Evolutionary conservation across 2,329 filamentous ascomycete species (phyloP).

Genomic region (Akanthomyces muscarius): DNA sequence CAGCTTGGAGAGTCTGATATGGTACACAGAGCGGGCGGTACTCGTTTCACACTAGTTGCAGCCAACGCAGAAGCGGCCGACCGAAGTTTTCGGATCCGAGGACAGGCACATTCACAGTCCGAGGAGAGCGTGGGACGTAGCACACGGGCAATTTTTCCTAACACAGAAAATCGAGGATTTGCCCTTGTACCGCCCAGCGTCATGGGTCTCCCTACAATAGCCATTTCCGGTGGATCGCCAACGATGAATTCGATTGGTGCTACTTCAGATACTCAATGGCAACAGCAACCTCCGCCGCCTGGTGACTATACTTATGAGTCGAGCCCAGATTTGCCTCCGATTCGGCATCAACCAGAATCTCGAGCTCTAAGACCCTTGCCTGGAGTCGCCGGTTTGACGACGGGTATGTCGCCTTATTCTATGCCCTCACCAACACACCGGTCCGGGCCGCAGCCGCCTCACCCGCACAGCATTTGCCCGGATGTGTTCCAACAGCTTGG

Average conservation of each 20-base stretch:
- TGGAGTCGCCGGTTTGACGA: slow-evolving; percentile 61
- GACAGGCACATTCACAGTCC: slow-evolving; percentile 42
- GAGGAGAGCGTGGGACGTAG: slow-evolving; percentile 45
- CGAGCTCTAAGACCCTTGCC: slow-evolving; percentile 49
- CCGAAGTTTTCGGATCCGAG: slow-evolving; percentile 37
- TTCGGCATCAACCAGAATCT: slow-evolving; percentile 36
- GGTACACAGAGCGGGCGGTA: slow-evolving; percentile 84
- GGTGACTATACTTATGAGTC: slow-evolving; percentile 28
- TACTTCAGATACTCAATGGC: neutral
- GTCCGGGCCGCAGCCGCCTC: neutral
- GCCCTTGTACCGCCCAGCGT: too few relatives aligned
- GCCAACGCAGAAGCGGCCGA: slow-evolving; percentile 43
- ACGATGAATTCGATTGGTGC: too few relatives aligned
- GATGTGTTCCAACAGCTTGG: neutral
- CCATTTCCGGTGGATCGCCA: too few relatives aligned
- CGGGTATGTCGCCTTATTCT: slow-evolving; percentile 57
- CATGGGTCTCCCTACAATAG: too few relatives aligned
- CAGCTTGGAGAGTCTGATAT: slow-evolving; percentile 91
- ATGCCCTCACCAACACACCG: slow-evolving; percentile 35
- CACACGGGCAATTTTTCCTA: slow-evolving; percentile 27
- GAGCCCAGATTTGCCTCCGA: slow-evolving; percentile 46
- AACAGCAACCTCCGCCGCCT: slow-evolving; percentile 17
- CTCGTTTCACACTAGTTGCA: slow-evolving; percentile 71
- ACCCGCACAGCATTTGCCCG: neutral
- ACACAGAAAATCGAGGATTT: too few relatives aligned